Percentiles rank a stretch among this genome's conserved stretches.
Conservation (phyloP, 2,329 filamentous ascomycete genomes). For the Mycosphaerella sp. region DNA sequence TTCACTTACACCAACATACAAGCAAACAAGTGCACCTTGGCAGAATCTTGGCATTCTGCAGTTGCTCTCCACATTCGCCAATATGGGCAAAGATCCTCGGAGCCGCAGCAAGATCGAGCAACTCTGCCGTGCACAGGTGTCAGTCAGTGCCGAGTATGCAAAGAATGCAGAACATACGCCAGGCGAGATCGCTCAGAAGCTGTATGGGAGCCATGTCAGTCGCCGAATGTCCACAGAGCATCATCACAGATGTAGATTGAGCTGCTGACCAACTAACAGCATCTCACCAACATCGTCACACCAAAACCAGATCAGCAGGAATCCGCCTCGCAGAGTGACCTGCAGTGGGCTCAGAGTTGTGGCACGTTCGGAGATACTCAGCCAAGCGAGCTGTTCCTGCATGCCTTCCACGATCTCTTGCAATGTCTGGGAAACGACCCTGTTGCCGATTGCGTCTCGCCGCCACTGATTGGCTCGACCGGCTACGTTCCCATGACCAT, state of each 20-base stretch:
- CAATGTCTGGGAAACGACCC: slow-evolving; percentile 49
- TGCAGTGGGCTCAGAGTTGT: slow-evolving; percentile 53
- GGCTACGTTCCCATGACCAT: slow-evolving; percentile 55
- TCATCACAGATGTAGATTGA: not conserved
- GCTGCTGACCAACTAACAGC: slow-evolving; percentile 4
- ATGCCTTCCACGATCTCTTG: slow-evolving; percentile 61
- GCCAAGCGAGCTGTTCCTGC: slow-evolving; percentile 63
- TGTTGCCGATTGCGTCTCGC: slow-evolving; percentile 50
- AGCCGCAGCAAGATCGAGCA: slow-evolving; percentile 20
- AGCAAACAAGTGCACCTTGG: slow-evolving; percentile 1
- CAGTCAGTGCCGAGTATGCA: slow-evolving; percentile 25
- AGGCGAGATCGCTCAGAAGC: slow-evolving; percentile 23
- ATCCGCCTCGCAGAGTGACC: slow-evolving; percentile 10
- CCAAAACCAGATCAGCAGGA: slow-evolving; percentile 11
- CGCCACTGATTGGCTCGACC: slow-evolving; percentile 53
- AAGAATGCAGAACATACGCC: slow-evolving; percentile 23
- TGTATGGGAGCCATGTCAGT: slow-evolving; percentile 24
- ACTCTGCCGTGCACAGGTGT: slow-evolving; percentile 20
- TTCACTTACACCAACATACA: slow-evolving; percentile 1
- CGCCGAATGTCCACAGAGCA: not conserved
- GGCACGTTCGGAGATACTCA: slow-evolving; percentile 59
- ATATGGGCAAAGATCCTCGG: slow-evolving; percentile 11
- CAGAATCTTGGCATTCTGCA: slow-evolving; percentile 10
- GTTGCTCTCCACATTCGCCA: not conserved
- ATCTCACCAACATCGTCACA: slow-evolving; percentile 22